These are phyloP conservation scores for Asterochloris sp. DNA, from an alignment of 139 green algal species.

Conservation along the genomic window DNA sequence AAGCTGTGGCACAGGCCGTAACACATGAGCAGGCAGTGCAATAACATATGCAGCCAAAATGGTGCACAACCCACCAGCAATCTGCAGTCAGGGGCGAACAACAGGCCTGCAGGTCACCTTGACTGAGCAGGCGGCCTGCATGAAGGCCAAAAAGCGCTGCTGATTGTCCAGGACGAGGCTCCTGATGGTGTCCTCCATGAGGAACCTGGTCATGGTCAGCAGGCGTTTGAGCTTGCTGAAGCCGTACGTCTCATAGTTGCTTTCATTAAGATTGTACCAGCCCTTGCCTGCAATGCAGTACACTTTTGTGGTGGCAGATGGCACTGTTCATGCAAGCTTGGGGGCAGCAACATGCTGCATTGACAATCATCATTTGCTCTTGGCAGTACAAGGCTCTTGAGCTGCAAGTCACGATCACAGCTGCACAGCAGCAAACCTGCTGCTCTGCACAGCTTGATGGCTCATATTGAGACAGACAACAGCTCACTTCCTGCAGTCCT, in stretches of 20 bases:
- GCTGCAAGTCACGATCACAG: too few relatives aligned
- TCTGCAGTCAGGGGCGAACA: too few relatives aligned
- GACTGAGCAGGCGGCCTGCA: conserved; percentile 27
- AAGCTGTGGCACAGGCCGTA: too few relatives aligned
- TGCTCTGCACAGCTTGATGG: too few relatives aligned
- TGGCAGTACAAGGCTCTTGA: too few relatives aligned
- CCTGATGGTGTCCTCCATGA: conserved; percentile 79
- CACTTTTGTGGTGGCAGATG: too few relatives aligned
- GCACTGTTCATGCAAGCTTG: background rate
- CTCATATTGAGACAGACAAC: too few relatives aligned
- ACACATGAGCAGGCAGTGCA: too few relatives aligned
- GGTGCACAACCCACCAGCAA: too few relatives aligned
- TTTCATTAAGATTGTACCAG: conserved; percentile 81
- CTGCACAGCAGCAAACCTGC: too few relatives aligned
- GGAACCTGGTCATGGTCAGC: conserved; percentile 46
- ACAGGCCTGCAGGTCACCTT: conserved; percentile 20
- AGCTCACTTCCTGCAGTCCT: background rate
- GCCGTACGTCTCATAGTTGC: conserved; percentile 61
- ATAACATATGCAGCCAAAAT: too few relatives aligned
- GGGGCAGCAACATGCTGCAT: background rate
- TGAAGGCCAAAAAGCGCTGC: conserved; percentile 46
- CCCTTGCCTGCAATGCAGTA: conserved; percentile 60
- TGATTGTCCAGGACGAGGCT: conserved; percentile 60
- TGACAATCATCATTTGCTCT: background rate
- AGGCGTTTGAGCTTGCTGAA: conserved; percentile 66